phyloP scores from a whole-genome alignment of 1,284 basidiomycete genomes.

The Lentinula novae-zelandiae region DNA sequence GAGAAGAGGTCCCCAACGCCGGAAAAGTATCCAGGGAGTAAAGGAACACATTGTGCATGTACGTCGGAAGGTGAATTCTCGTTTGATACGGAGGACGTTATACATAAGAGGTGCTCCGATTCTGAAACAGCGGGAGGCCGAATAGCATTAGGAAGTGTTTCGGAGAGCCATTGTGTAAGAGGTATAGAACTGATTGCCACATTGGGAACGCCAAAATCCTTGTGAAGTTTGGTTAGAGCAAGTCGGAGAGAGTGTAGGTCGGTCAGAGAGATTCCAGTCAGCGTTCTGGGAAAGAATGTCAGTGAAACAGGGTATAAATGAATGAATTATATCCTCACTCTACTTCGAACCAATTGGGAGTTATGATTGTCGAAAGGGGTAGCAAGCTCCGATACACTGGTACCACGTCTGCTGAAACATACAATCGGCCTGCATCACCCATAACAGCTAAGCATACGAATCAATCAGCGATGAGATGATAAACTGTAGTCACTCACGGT shows the following conservation, averaged over 20 bases:
- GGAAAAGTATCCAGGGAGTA: conserved; percentile 89
- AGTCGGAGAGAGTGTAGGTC: conserved; percentile 62
- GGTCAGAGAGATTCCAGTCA: conserved; percentile 70
- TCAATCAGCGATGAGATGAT: background rate
- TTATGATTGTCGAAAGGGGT: conserved; percentile 82
- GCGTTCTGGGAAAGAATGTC: conserved; percentile 42
- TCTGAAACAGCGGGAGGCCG: conserved; percentile 28
- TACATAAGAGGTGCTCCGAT: conserved; percentile 67
- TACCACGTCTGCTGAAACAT: conserved; percentile 86
- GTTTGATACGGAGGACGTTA: conserved; percentile 46
- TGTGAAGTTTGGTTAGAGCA: conserved; percentile 76
- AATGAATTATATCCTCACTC: conserved; percentile 58
- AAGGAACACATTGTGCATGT: conserved; percentile 71
- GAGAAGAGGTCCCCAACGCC: conserved; percentile 98
- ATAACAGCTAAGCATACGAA: conserved; percentile 64
- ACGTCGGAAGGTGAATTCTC: conserved; percentile 37
- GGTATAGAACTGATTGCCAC: conserved; percentile 93
- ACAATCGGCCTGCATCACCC: conserved; percentile 85
- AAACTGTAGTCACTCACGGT: conserved; percentile 59
- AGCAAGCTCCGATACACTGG: conserved; percentile 86
- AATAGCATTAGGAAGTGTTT: conserved; percentile 43
- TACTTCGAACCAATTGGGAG: conserved; percentile 98
- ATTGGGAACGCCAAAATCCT: conserved; percentile 72
- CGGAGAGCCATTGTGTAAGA: conserved; percentile 50
- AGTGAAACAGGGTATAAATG: background rate